A percentile compares a stretch with the other conserved stretches of the same genome.
Conservation (phyloP, 441 rosid genomes). For the Populus trichocarpa region DNA sequence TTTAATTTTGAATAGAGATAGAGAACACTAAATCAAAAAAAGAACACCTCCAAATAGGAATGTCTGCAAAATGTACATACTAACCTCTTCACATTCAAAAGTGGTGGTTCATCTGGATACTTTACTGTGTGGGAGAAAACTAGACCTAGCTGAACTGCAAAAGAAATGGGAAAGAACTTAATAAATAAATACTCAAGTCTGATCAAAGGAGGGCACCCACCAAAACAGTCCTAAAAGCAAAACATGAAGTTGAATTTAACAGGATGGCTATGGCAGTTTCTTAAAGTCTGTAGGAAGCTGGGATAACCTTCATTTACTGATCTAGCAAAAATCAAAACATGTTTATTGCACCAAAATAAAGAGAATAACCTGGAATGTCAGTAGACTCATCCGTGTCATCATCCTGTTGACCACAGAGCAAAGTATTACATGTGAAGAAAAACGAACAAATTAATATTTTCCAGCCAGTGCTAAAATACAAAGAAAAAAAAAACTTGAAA, state of each 20-base stretch:
- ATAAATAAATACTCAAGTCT: neutral
- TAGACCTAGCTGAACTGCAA: conserved; percentile 87
- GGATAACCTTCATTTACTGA: too few species aligned
- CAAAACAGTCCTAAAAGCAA: conserved; percentile 11
- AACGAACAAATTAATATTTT: neutral
- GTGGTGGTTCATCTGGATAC: conserved; percentile 91
- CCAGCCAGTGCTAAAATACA: neutral
- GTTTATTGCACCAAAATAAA: conserved; percentile 5
- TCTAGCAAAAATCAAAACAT: too few species aligned
- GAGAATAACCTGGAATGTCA: conserved; percentile 45
- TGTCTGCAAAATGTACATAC: conserved; percentile 18
- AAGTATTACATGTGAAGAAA: conserved; percentile 2
- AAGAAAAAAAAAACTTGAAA: neutral
- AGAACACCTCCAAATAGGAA: conserved; percentile 2
- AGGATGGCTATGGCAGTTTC: neutral
- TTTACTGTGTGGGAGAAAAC: conserved; percentile 88
- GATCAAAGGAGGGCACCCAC: neutral
- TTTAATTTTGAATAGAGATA: neutral
- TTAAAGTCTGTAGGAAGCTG: too few species aligned
- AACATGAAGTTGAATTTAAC: conserved; percentile 10
- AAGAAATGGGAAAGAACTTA: conserved; percentile 25
- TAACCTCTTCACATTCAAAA: conserved; percentile 72
- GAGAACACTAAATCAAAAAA: neutral
- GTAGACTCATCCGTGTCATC: conserved; percentile 52
- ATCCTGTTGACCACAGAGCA: conserved; percentile 37